Base-by-base conservation (phyloP, 345 rosid genomes). In the Anastatica hierochuntica region DNA sequence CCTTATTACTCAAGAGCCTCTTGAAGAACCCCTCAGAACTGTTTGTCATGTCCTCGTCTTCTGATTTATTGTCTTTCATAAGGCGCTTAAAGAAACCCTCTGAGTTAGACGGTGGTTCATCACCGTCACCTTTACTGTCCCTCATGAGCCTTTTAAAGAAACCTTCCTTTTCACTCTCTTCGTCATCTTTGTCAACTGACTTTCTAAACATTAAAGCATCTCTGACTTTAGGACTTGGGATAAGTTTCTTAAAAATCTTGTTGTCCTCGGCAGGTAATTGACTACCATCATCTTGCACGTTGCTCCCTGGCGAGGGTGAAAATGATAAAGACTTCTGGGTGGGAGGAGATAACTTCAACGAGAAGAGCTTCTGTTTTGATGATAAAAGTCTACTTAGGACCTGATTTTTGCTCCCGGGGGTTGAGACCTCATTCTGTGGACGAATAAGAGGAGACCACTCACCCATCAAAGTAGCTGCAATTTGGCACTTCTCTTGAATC, bases 401-500 rank as follows among this genome's bases (percentile, higher is more conserved):
- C 73, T 82, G 99, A 66, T 82, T 94, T 80, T 85, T 94, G 74
- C 85, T 78, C 61, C 95, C 97, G 0, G 89, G 84, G 60, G 77
- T 80, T 4, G 88, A 69, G 9, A 67, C 74, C 46, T 68, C 72
- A 63, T 57, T 78, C 11, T 42, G 87, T 29, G 77, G 75, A 45
- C 70, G 76, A 58, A 85, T 48, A 26, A 94, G 84, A 3, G 85
- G 85, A 7, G 80, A 77, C 99, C 99, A 94, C 65, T 94, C 94
- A 16, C 97, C 99, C 84, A 70, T 88, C 78, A 94, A 67, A 59
- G 97, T 94, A 16, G 97, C 95, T 1, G 97, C 95, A 69, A 79
- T 85, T 68, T 85, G 99, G 64, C 99, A 94, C 76, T 88, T 83
- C 69, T 94, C 97, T 77, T 88, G 99, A 71, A 94, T 82, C 79